These are phyloP conservation scores for Rhexocercosporidium sp. DNA, from an alignment of 2,329 filamentous ascomycete species.

Conservation along the genomic window DNA sequence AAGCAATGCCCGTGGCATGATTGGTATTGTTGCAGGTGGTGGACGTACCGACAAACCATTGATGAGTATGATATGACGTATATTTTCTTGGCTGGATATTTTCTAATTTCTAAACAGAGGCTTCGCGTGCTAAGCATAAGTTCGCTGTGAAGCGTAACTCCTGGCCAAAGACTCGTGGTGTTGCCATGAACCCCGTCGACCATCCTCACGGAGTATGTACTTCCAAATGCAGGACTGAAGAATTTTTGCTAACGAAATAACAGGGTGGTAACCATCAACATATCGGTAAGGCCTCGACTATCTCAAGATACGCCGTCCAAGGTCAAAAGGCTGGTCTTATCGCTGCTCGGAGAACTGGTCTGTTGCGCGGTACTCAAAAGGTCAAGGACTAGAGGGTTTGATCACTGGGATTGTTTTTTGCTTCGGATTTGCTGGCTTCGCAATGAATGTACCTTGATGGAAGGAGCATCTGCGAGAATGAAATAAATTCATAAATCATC, in stretches of 20 bases:
- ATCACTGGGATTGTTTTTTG: constrained; percentile 39
- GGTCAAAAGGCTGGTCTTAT: constrained; percentile 99
- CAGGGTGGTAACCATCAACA: constrained; percentile 97
- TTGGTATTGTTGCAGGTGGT: constrained; percentile 99
- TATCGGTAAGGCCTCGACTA: constrained; percentile 94
- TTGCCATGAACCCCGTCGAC: constrained; percentile 99
- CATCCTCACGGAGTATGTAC: constrained; percentile 82
- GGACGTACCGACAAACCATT: constrained; percentile 99
- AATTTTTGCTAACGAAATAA: constrained; percentile 50
- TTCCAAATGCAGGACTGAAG: neutral
- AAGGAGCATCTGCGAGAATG: constrained; percentile 42
- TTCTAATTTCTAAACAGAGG: constrained; percentile 70
- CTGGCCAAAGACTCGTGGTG: constrained; percentile 99
- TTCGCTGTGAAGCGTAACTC: constrained; percentile 99
- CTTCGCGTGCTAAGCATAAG: constrained; percentile 99
- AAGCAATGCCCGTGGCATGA: constrained; percentile 94
- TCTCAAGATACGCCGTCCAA: constrained; percentile 95
- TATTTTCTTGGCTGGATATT: neutral
- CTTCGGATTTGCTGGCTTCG: constrained; percentile 42
- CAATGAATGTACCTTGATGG: constrained; percentile 42
- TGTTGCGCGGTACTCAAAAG: constrained; percentile 99
- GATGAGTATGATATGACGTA: constrained; percentile 67
- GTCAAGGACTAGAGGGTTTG: constrained; percentile 80
- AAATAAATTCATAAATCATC: constrained; percentile 34
- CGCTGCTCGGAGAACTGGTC: constrained; percentile 98